Evolutionary conservation across 1,284 basidiomycete genomes (phyloP), one percentile per base, ranked within the genome.

Genomic region (Austropuccinia psidii): DNA sequence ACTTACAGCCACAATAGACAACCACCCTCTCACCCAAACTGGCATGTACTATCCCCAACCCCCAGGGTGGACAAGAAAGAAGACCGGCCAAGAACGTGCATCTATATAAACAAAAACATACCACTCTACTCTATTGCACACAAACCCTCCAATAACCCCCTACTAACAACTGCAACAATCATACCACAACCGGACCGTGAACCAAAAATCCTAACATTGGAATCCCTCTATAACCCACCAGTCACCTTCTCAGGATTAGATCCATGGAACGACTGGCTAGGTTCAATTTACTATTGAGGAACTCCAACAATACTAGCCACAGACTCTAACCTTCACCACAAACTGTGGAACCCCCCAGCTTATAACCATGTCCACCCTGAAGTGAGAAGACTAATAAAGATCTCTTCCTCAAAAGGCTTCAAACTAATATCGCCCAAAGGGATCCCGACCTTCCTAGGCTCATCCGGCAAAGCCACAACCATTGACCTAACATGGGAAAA

Each of bases 241-340:
- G 11, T 24, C 41, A 6, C 62, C 15, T 50, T 66, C 24, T 5
- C 29, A 15, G 43, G 39, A 2, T 27, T 66, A 6, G 9, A n/a
- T 4, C 19, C 41, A 8, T 21, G 47, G 5, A n/a, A 49, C 6
- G 17, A 2, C 15, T 66, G 62, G 41, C 62, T 66, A 27, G 29
- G 11, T 2, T 15, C 2, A 4, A 5, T 6, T 24, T 33, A 11
- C 29, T 33, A 24, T 4, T 31, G 43, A 31, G 11, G 4, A 3
- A 49, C 24, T 33, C 43, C 61, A 21, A 49, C 61, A 21, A 39
- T 68, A 33, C 33, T 68, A 4, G 29, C 45, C 21, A 45, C 54
- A 21, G 52, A 68, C 29, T 54, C 66, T 6, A 68, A 68, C 27
- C 27, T 68, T 54, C 66, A 68, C 19, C 66, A 68, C 19, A 9